Evolutionary conservation across 179 eudicot genomes (phyloP).

Genomic region (Corrigiola litoralis): DNA sequence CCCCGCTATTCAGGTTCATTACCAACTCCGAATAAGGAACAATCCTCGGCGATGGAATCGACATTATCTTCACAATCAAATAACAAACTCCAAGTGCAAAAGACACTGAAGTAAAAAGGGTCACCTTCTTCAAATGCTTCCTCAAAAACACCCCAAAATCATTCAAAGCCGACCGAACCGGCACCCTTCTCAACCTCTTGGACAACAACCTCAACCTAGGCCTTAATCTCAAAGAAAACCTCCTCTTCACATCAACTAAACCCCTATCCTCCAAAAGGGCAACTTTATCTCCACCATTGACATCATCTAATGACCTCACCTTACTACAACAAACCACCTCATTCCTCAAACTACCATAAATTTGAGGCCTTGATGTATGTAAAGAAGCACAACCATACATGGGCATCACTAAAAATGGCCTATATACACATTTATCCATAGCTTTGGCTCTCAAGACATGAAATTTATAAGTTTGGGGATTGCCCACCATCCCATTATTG

Average conservation of each 20-base stretch:
- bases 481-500: conserved; percentile 40
- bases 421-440: conserved; percentile 23
- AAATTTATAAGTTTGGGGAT: conserved; percentile 32
- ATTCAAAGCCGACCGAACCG: conserved; percentile 46
- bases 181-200: conserved; percentile 42
- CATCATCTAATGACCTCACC: conserved; percentile 35
- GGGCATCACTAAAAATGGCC: conserved; percentile 28
- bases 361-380: conserved; percentile 29
- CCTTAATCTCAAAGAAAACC: conserved; percentile 59
- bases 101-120: conserved; percentile 42
- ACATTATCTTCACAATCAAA: conserved; percentile 60
- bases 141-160: conserved; percentile 58
- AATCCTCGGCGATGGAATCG: conserved; percentile 59
- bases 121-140: conserved; percentile 57
- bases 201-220: conserved; percentile 64
- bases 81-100: conserved; percentile 66
- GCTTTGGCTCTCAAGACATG: conserved; percentile 30
- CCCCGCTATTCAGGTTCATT: conserved; percentile 55
- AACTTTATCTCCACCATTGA: conserved; percentile 24
- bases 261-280: conserved; percentile 37
- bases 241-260: conserved; percentile 30
- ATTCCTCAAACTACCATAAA: conserved; percentile 21
- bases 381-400: conserved; percentile 23
- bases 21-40: conserved; percentile 91
- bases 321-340: conserved; percentile 31